phyloP scores from a whole-genome alignment of 169 alveolate genomes.

The Plasmodium gaboni region DNA sequence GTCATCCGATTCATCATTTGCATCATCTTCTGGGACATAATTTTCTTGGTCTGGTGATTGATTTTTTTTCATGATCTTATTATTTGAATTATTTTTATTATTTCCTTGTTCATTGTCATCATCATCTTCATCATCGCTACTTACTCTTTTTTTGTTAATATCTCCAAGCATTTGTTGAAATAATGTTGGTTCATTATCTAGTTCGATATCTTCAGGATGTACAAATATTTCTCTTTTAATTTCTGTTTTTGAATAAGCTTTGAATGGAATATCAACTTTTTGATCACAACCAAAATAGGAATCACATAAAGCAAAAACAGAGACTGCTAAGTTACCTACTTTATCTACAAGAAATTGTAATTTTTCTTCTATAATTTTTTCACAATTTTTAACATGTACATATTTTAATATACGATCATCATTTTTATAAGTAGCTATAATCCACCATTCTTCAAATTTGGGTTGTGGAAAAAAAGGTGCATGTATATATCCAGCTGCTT shows the following conservation, averaged over 20 bases:
- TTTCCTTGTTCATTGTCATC: conserved; percentile 54
- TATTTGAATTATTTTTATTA: conserved; percentile 1
- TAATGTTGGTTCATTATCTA: conserved; percentile 90
- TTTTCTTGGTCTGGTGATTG: conserved; percentile 24
- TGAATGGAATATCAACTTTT: conserved; percentile 76
- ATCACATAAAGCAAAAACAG: conserved; percentile 83
- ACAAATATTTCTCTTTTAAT: conserved; percentile 82
- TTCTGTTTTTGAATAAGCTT: conserved; percentile 78
- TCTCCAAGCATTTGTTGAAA: conserved; percentile 89
- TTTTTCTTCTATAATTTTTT: conserved; percentile 80
- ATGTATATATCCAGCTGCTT: conserved; percentile 91
- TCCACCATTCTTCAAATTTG: conserved; percentile 93
- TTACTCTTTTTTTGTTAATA: conserved; percentile 79
- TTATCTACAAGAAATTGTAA: conserved; percentile 86
- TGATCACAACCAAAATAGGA: conserved; percentile 88
- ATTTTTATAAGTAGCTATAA: conserved; percentile 84
- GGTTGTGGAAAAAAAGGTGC: conserved; percentile 91
- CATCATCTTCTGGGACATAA: conserved; percentile 57
- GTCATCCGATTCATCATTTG: conserved; percentile 57
- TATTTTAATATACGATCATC: conserved; percentile 82
- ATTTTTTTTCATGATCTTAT: neutral
- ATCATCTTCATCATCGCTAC: conserved; percentile 88
- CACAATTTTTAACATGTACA: conserved; percentile 83
- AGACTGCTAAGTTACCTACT: conserved; percentile 81
- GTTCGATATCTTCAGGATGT: conserved; percentile 90